Evolutionary conservation across 2,329 filamentous ascomycete genomes (phyloP).

Genomic region (Xylariaceae sp.): DNA sequence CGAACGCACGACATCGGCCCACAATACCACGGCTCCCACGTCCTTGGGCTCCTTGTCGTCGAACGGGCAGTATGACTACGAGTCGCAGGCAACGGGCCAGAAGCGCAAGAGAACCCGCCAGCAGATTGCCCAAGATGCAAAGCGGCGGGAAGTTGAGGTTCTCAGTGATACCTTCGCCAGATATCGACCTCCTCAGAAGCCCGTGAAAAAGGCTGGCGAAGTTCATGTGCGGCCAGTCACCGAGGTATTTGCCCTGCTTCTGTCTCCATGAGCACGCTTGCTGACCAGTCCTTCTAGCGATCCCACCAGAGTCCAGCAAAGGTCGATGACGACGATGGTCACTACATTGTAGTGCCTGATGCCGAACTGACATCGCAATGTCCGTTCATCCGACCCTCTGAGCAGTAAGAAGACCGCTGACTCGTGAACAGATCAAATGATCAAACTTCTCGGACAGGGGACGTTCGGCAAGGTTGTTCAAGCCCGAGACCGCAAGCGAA

Average conservation of each 20-base stretch:
- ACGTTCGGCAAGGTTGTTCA: slow-evolving; percentile 98
- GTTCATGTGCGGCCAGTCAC: slow-evolving; percentile 56
- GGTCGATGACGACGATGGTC: slow-evolving; percentile 92
- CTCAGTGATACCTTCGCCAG: slow-evolving; percentile 64
- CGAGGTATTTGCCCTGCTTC: slow-evolving; percentile 46
- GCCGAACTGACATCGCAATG: slow-evolving; percentile 82
- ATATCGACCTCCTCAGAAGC: slow-evolving; percentile 81
- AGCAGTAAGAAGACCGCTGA: no score
- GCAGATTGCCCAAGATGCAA: slow-evolving; percentile 74
- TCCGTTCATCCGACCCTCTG: no score
- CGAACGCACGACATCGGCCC: slow-evolving; percentile 71
- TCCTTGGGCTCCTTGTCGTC: slow-evolving; percentile 52
- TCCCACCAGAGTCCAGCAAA: slow-evolving; percentile 51
- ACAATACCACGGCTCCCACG: slow-evolving; percentile 78
- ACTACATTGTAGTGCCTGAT: slow-evolving; percentile 89
- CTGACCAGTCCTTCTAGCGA: slow-evolving; percentile 13
- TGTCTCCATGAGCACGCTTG: background rate
- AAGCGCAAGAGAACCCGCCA: slow-evolving; percentile 82
- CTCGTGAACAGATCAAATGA: slow-evolving; percentile 63
- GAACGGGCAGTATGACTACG: slow-evolving; percentile 57
- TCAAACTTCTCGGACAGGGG: slow-evolving; percentile 85
- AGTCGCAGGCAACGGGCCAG: slow-evolving; percentile 61
- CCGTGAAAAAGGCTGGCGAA: slow-evolving; percentile 82
- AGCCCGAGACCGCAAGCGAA: slow-evolving; percentile 70
- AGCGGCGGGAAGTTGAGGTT: slow-evolving; percentile 65